Evolutionary conservation across 192 early-diverging fungal genomes (phyloP).

Genomic region (Gaertneriomyces sp.): DNA sequence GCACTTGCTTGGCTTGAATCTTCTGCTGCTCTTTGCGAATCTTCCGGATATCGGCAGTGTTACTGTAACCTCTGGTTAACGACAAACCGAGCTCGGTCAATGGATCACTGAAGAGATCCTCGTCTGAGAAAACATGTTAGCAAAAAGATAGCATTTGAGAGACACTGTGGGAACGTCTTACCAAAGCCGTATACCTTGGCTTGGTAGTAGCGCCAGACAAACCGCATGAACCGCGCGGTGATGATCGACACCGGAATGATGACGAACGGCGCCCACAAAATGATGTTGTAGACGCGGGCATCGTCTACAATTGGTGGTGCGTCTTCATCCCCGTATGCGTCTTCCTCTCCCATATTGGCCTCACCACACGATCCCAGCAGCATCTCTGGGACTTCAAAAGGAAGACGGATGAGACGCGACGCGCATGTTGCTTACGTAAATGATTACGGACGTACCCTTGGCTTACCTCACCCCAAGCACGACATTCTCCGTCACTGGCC

Average conservation of each 20-base stretch:
- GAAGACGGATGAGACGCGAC: no score
- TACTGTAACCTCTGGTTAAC: constrained; percentile 44
- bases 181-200: constrained; percentile 49
- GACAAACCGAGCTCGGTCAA: constrained; percentile 47
- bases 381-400: no score
- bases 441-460: no score
- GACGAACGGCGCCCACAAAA: constrained; percentile 48
- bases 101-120: constrained; percentile 49
- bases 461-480: no score
- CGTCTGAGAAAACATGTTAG: constrained; percentile 23
- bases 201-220: constrained; percentile 45
- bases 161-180: not conserved
- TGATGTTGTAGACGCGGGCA: constrained; percentile 34
- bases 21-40: constrained; percentile 47
- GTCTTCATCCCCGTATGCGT: not conserved
- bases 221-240: constrained; percentile 36
- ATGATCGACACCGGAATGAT: constrained; percentile 45
- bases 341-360: no score
- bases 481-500: no score
- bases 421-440: no score
- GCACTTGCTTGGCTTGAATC: constrained; percentile 13
- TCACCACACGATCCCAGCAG: no score
- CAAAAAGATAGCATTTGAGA: not conserved
- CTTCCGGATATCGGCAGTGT: constrained; percentile 47
- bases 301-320: constrained; percentile 34